Evolutionary conservation across 1,284 basidiomycete genomes (phyloP).

Genomic region (Lentinula novae-zelandiae): DNA sequence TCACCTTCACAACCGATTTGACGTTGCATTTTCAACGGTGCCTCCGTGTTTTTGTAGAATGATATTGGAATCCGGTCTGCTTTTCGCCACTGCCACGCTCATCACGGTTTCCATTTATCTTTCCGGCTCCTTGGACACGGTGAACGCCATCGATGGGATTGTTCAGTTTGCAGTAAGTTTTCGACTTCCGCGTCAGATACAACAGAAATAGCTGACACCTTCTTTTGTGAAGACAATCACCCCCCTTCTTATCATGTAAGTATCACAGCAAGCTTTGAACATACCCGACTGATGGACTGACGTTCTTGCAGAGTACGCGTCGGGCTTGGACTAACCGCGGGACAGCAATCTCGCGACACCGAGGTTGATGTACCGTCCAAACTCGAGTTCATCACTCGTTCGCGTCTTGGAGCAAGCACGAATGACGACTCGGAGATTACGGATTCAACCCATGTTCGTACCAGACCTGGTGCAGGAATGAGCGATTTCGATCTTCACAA

Average conservation of each 20-base stretch:
- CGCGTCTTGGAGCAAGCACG: not conserved
- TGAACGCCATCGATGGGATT: not conserved
- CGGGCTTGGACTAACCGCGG: not conserved
- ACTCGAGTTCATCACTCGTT: not conserved
- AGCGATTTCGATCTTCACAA: not conserved
- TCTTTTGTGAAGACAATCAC: not conserved
- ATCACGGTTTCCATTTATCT: not conserved
- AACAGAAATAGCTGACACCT: not conserved
- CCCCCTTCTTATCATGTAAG: slow-evolving; percentile 3
- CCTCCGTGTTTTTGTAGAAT: not conserved
- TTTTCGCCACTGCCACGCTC: not conserved
- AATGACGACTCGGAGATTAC: not conserved
- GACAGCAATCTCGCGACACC: not conserved
- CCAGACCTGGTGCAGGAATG: not conserved
- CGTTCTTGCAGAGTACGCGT: not conserved
- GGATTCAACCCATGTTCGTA: not conserved
- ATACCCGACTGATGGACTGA: not conserved
- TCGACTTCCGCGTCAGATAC: not conserved
- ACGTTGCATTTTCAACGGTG: not conserved
- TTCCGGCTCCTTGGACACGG: not conserved
- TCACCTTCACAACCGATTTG: not conserved
- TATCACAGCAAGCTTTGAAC: not conserved
- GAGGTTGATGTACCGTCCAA: not conserved
- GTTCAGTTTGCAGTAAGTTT: not conserved
- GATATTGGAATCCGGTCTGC: not conserved